phyloP scores from a whole-genome alignment of 23 red algal species.

The Gracilaria gracilis region DNA sequence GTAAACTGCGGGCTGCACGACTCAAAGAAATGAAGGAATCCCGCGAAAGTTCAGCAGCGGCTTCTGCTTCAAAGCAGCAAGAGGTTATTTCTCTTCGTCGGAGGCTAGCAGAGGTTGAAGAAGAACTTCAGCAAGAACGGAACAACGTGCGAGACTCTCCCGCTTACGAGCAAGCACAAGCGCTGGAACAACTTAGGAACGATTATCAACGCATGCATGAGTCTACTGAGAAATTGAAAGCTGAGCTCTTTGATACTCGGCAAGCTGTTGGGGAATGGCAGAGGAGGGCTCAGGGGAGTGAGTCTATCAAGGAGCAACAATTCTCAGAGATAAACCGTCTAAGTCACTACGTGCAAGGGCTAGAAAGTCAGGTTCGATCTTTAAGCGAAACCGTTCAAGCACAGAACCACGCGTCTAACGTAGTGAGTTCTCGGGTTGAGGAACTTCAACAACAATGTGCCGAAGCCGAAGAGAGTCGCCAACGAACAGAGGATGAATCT shows the following conservation, averaged over 20 bases:
- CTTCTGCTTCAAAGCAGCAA: constrained; percentile 26
- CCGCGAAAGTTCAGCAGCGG: constrained; percentile 27
- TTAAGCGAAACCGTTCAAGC: not conserved
- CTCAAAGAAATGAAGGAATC: constrained; percentile 34
- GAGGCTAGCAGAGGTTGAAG: not conserved
- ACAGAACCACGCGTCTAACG: constrained; percentile 14
- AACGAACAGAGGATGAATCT: constrained; percentile 47
- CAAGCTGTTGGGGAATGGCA: constrained; percentile 61
- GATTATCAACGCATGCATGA: not conserved
- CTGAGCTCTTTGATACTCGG: constrained; percentile 47
- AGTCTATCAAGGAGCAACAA: constrained; percentile 48
- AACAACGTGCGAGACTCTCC: not conserved
- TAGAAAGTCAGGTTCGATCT: constrained; percentile 23
- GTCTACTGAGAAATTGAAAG: constrained; percentile 42
- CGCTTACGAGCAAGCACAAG: constrained; percentile 31
- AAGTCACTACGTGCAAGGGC: constrained; percentile 33
- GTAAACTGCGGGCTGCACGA: constrained; percentile 24
- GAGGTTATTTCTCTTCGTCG: constrained; percentile 38
- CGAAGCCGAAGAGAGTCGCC: constrained; percentile 59
- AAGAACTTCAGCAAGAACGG: constrained; percentile 20
- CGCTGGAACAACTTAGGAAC: constrained; percentile 25
- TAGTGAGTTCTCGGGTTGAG: constrained; percentile 22
- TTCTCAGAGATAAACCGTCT: constrained; percentile 60
- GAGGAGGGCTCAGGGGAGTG: constrained; percentile 31
- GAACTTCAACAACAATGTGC: constrained; percentile 65